phyloP scores from a whole-genome alignment of 2,329 filamentous ascomycete genomes.

The Penicillium sp. region DNA sequence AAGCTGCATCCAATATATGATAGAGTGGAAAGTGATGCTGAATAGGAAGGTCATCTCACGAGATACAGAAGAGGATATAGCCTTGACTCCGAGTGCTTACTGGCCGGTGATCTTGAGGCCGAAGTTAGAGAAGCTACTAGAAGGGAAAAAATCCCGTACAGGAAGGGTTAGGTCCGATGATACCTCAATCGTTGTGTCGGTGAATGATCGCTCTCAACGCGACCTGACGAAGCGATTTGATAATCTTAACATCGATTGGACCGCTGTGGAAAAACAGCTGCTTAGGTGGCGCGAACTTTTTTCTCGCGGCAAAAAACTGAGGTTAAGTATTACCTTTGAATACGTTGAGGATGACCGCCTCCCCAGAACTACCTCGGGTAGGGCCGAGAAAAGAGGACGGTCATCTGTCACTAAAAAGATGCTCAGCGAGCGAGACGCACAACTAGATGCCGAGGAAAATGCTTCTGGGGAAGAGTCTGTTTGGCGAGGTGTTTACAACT shows the following conservation, averaged over 20 bases:
- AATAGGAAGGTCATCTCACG: conserved; percentile 9
- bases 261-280: conserved; percentile 18
- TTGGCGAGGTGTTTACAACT: not conserved
- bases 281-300: conserved; percentile 9
- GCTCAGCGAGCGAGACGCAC: not conserved
- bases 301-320: conserved; percentile 12
- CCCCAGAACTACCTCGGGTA: not conserved
- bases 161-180: not conserved
- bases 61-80: conserved; percentile 17
- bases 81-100: conserved; percentile 13
- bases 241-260: conserved; percentile 23
- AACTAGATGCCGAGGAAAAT: not conserved
- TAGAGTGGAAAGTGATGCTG: conserved; percentile 13
- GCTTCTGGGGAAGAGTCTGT: not conserved
- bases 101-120: conserved; percentile 15
- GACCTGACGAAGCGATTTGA: conserved; percentile 15
- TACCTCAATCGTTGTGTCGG: conserved; percentile 13
- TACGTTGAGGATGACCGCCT: not conserved
- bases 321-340: conserved; percentile 12
- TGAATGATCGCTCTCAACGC: conserved; percentile 6
- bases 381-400: not conserved
- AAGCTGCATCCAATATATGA: conserved; percentile 7
- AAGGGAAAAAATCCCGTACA: not conserved
- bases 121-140: conserved; percentile 12
- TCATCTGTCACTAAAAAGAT: not conserved